A percentile compares a stretch with the other conserved stretches of the same genome.
Evolutionary conservation across 441 rosid genomes (phyloP).

Genomic region (Gossypium trilobum): DNA sequence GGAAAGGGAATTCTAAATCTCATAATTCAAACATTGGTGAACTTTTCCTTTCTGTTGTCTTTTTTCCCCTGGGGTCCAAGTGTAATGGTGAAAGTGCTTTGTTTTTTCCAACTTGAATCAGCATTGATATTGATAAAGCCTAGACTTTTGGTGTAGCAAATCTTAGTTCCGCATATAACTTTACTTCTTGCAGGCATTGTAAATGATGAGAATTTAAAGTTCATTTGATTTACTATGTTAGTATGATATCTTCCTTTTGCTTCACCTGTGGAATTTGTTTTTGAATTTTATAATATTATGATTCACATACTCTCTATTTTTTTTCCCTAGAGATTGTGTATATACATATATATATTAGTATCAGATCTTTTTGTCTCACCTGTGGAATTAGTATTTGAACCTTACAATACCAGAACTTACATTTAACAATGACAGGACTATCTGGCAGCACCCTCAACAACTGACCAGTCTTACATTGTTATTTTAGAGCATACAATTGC

Average conservation of each 20-base stretch:
- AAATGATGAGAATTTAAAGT: neutral
- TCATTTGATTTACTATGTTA: neutral
- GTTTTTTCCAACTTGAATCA: neutral
- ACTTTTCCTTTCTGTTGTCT: neutral
- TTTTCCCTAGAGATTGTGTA: neutral
- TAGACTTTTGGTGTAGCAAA: neutral
- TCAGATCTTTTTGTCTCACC: neutral
- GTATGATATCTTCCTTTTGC: neutral
- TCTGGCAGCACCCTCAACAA: slow-evolving; percentile 67
- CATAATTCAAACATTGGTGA: neutral
- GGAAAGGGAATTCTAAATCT: neutral
- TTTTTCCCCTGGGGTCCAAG: neutral
- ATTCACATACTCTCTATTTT: neutral
- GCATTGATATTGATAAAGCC: neutral
- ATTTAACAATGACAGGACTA: slow-evolving; percentile 61
- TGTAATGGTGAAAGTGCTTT: neutral
- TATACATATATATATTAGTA: neutral
- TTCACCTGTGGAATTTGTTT: neutral
- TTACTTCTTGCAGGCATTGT: neutral
- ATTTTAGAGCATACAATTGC: slow-evolving; percentile 87
- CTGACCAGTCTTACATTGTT: slow-evolving; percentile 74
- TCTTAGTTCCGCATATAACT: neutral
- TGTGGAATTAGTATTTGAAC: neutral
- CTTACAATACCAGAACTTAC: neutral
- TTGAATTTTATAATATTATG: neutral